Evolutionary conservation across 306 rosid genomes (phyloP), one percentile per base, ranked within the genome.

Genomic region (Rosa rugosa): DNA sequence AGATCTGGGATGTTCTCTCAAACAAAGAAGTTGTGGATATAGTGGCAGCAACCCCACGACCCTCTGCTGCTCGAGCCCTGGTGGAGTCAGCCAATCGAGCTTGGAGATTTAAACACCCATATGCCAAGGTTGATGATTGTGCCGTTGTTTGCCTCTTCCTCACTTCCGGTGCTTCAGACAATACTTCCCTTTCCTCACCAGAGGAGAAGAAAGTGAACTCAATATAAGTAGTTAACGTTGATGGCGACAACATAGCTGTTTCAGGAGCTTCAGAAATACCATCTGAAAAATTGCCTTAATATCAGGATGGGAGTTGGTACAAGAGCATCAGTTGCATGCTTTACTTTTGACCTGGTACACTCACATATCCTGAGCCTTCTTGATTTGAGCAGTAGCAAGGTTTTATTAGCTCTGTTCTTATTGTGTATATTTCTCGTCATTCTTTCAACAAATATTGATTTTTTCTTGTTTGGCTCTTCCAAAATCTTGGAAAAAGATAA

Each of bases 1-100:
- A 94, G 98, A 78, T 93, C 22, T 93, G 98, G 97, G 97, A 93
- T 85, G 98, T 91, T 69, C 86, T 94, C 65, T 80, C 98, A 12
- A 94, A 94, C 80, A 46, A 86, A 74, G 84, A 93, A 82, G 98
- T 87, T 4, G 96, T 91, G 63, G 74, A 50, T 62, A 87, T 90
- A 71, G 94, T 94, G 56, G 89, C 92, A 67, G 83, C 89, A 41
- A 17, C 81, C 53, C 84, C 96, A 20, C 94, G 79, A 40, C 62
- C 89, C 45, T 65, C 79, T 2, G 93, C 96, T 8, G 98, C 96
- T 77, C 84, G 73, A 72, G 49, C 31, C 50, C 71, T 94, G 22
- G 97, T 89, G 73, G 92, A 94, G 31, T 62, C 86, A 0, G 98
- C 97, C 41, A 77, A 81, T 82, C 83, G 80, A 64, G 91, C 91